Conservation (phyloP, 2,329 filamentous ascomycete genomes). For the Blastomyces gilchristii region DNA sequence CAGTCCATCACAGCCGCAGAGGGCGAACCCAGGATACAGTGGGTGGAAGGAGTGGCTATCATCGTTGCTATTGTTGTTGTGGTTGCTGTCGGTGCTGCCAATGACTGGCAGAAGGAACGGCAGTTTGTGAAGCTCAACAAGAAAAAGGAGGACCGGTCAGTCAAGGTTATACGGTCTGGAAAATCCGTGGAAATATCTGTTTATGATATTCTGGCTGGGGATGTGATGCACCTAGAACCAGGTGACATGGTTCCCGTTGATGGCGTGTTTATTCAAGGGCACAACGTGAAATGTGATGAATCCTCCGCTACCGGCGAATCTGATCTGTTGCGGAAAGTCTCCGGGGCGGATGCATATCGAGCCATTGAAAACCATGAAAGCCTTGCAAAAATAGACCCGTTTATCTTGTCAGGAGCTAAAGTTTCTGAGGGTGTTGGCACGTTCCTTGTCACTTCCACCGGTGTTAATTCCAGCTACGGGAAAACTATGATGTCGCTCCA, state of each 20-base stretch:
- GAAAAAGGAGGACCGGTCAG: conserved; percentile 64
- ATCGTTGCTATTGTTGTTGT: conserved; percentile 56
- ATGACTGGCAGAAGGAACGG: conserved; percentile 59
- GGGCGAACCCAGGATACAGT: conserved; percentile 45
- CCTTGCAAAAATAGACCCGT: conserved; percentile 61
- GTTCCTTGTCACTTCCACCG: conserved; percentile 65
- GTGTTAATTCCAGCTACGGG: conserved; percentile 63
- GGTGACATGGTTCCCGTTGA: conserved; percentile 64
- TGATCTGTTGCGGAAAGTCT: conserved; percentile 57
- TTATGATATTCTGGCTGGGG: conserved; percentile 61
- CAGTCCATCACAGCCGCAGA: conserved; percentile 54
- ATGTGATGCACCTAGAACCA: conserved; percentile 61
- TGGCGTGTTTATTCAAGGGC: conserved; percentile 57
- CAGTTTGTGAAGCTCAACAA: conserved; percentile 58
- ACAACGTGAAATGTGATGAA: conserved; percentile 60
- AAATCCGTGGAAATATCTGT: conserved; percentile 59
- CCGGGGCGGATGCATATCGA: conserved; percentile 54
- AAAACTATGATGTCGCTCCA: conserved; percentile 70
- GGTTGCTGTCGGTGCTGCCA: conserved; percentile 51
- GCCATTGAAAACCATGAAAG: conserved; percentile 52
- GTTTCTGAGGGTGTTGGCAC: conserved; percentile 65
- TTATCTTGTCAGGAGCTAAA: conserved; percentile 70
- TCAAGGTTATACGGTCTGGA: conserved; percentile 69
- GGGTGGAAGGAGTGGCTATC: conserved; percentile 59
- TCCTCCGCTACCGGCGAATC: conserved; percentile 69